These are phyloP conservation scores for Gossypium gossypioides DNA, from an alignment of 441 rosid species.

Conservation along the genomic window DNA sequence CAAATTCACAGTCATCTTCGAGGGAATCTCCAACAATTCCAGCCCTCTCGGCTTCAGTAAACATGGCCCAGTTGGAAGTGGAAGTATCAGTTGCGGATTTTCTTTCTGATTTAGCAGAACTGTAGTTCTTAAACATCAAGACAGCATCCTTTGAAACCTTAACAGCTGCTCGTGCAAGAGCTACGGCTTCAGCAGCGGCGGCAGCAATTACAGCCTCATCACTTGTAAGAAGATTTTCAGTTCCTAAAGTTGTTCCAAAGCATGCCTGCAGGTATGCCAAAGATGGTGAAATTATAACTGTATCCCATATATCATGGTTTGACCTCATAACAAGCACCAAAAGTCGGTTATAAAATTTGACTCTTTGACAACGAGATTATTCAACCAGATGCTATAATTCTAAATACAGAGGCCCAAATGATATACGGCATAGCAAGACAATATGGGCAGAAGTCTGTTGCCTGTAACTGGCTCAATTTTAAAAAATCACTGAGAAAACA, in stretches of 20 bases:
- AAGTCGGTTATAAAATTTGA: conserved; percentile 4
- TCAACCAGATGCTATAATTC: not conserved
- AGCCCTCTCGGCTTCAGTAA: conserved; percentile 52
- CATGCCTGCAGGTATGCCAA: conserved; percentile 37
- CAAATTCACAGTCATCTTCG: conserved; percentile 29
- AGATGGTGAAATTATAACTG: conserved; percentile 7
- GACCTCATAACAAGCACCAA: not conserved
- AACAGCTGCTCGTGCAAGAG: conserved; percentile 85
- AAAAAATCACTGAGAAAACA: not conserved
- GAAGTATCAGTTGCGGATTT: conserved; percentile 25
- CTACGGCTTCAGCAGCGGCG: conserved; percentile 86
- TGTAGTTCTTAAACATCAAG: conserved; percentile 28
- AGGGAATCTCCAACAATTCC: conserved; percentile 39
- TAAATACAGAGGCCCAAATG: not conserved
- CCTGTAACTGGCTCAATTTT: not conserved
- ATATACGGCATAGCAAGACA: not conserved
- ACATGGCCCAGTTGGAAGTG: conserved; percentile 37
- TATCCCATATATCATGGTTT: not conserved
- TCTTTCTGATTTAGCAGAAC: conserved; percentile 24
- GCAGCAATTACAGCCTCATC: conserved; percentile 79
- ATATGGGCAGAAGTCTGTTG: not conserved
- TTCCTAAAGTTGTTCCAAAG: conserved; percentile 42
- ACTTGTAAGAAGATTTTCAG: conserved; percentile 58
- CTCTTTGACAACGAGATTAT: not conserved
- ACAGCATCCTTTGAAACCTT: conserved; percentile 77